Conservation (phyloP, 208 protist species). For the Trichomonas vaginalis region DNA sequence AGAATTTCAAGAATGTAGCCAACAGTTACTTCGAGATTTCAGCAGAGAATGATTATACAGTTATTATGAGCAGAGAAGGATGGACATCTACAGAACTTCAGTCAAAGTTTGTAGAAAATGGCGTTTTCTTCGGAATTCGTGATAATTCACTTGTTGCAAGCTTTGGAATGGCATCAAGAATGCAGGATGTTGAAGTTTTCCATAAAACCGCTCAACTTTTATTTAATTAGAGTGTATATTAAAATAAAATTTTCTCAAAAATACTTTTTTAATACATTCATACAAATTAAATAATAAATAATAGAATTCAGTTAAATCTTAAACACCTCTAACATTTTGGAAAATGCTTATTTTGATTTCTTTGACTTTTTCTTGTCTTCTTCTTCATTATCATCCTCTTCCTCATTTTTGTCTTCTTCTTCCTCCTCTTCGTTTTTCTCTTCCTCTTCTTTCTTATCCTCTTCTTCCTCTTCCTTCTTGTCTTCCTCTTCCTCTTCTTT, state of each 20-base stretch:
- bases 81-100: not conserved
- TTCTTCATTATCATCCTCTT: too few relatives aligned
- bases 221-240: not conserved
- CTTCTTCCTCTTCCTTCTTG: too few relatives aligned
- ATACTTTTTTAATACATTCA: too few relatives aligned
- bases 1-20: not conserved
- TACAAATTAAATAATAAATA: too few relatives aligned
- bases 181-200: not conserved
- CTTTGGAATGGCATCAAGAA: not conserved
- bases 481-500: too few relatives aligned
- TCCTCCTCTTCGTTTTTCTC: not conserved
- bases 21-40: not conserved
- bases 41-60: not conserved
- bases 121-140: not conserved
- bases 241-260: too few relatives aligned
- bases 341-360: too few relatives aligned
- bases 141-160: not conserved
- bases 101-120: not conserved
- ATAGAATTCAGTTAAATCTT: too few relatives aligned
- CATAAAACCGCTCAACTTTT: not conserved
- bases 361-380: too few relatives aligned
- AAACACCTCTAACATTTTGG: too few relatives aligned
- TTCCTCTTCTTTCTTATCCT: too few relatives aligned
- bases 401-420: not conserved
- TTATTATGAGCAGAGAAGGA: not conserved